Evolutionary conservation across 2,329 filamentous ascomycete species (phyloP).

Genomic region (Stagonosporopsis chrysanthemi): DNA sequence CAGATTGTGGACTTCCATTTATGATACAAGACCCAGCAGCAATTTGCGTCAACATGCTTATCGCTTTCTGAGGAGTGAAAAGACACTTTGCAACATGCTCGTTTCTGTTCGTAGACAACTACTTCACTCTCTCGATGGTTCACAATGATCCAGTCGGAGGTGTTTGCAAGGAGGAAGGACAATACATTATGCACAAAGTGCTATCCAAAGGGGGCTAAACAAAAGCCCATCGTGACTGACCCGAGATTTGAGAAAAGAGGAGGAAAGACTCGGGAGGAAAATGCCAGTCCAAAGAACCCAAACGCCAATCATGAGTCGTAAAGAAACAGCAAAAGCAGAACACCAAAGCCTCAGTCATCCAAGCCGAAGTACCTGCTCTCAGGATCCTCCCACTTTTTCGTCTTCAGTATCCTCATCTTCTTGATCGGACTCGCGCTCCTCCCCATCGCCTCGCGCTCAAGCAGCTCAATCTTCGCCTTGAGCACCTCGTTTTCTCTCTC

Average conservation of each 20-base stretch:
- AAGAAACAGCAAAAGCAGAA: neutral
- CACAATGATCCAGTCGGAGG: neutral
- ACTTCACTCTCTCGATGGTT: neutral
- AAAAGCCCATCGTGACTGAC: neutral
- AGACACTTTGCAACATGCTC: neutral
- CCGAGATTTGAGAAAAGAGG: neutral
- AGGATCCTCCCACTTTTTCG: constrained; percentile 56
- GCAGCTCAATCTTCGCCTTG: constrained; percentile 48
- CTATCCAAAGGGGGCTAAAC: neutral
- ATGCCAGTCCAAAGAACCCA: constrained; percentile 1
- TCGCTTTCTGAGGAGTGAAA: neutral
- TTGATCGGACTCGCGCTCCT: constrained; percentile 55
- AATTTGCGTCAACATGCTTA: neutral
- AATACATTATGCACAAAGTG: neutral
- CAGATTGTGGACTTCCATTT: neutral
- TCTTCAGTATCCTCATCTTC: constrained; percentile 59
- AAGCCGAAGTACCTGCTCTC: constrained; percentile 25
- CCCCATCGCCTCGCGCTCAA: constrained; percentile 51
- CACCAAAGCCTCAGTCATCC: constrained; percentile 8
- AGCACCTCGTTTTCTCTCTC: constrained; percentile 55
- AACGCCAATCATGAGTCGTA: constrained; percentile 18
- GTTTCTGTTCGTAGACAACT: neutral
- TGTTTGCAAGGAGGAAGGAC: neutral
- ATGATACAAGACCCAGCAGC: no score
- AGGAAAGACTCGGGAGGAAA: neutral